Evolutionary conservation across 805 yeast species (phyloP).

Genomic region (Wickerhamiella alocasiicola): DNA sequence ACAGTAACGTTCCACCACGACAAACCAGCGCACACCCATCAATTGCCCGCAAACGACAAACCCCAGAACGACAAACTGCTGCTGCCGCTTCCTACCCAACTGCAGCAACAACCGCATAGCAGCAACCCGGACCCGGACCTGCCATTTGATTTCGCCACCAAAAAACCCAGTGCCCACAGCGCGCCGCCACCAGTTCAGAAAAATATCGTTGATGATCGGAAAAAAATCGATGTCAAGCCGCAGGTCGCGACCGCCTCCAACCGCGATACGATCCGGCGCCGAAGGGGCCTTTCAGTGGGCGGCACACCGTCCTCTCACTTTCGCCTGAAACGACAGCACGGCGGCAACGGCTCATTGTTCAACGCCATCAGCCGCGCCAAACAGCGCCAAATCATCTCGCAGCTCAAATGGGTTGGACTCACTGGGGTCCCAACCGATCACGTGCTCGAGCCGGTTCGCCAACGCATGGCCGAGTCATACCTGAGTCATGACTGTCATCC

Average conservation of each 20-base stretch:
- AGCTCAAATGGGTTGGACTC: constrained; percentile 74
- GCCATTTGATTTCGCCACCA: constrained; percentile 18
- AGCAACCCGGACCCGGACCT: constrained; percentile 13
- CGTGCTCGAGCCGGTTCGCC: constrained; percentile 26
- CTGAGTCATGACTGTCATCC: constrained; percentile 38
- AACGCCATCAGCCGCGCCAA: constrained; percentile 64
- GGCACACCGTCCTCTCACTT: neutral
- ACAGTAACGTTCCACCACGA: constrained; percentile 22
- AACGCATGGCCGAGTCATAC: constrained; percentile 36
- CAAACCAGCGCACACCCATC: neutral
- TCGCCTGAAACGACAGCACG: constrained; percentile 29
- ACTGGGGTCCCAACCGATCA: constrained; percentile 83
- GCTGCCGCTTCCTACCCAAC: constrained; percentile 12
- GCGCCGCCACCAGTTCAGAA: constrained; percentile 13
- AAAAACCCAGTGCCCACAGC: neutral
- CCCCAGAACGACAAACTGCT: constrained; percentile 9
- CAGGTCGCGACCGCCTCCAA: constrained; percentile 7
- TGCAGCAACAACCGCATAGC: constrained; percentile 7
- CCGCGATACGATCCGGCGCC: constrained; percentile 3
- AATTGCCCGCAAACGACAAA: neutral
- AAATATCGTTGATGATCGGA: constrained; percentile 19
- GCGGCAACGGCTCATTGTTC: constrained; percentile 79
- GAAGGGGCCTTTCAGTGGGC: constrained; percentile 1
- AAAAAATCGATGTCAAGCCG: constrained; percentile 10
- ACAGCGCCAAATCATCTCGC: constrained; percentile 26